phyloP scores from a whole-genome alignment of 1,139 yeast genomes.

The Yamadazyma conglobata region DNA sequence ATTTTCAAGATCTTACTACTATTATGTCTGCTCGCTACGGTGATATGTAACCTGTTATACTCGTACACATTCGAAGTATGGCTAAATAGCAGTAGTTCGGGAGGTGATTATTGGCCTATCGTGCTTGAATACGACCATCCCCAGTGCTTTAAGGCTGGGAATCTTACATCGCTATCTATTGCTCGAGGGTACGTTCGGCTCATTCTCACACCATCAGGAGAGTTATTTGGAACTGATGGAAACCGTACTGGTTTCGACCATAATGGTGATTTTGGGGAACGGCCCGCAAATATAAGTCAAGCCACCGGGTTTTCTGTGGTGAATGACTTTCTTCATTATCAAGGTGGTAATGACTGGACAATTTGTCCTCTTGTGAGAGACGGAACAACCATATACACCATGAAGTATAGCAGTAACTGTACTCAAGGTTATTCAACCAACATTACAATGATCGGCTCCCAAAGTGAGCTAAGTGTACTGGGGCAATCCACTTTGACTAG shows the following conservation, averaged over 20 bases:
- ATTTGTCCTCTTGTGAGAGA: slow-evolving; percentile 10
- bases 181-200: slow-evolving; percentile 7
- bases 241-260: slow-evolving; percentile 9
- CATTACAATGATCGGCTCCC: slow-evolving; percentile 5
- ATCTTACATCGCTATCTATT: slow-evolving; percentile 5
- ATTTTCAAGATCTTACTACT: no score
- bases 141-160: slow-evolving; percentile 10
- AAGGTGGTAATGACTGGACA: slow-evolving; percentile 8
- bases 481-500: slow-evolving; percentile 3
- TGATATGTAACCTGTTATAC: neutral
- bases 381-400: slow-evolving; percentile 4
- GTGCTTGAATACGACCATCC: slow-evolving; percentile 8
- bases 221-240: slow-evolving; percentile 4
- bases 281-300: slow-evolving; percentile 2
- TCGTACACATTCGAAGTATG: slow-evolving; percentile 6
- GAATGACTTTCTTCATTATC: slow-evolving; percentile 8
- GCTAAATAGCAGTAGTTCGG: neutral
- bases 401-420: slow-evolving; percentile 8
- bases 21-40: no score
- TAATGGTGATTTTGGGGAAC: slow-evolving; percentile 9
- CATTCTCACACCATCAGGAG: slow-evolving; percentile 11
- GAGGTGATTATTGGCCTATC: slow-evolving; percentile 10
- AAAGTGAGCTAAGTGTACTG: neutral
- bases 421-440: slow-evolving; percentile 7
- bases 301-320: slow-evolving; percentile 7